Percentiles rank a stretch among this genome's conserved stretches.
phyloP scores from a whole-genome alignment of 179 eudicot genomes.

The Nepenthes alata region DNA sequence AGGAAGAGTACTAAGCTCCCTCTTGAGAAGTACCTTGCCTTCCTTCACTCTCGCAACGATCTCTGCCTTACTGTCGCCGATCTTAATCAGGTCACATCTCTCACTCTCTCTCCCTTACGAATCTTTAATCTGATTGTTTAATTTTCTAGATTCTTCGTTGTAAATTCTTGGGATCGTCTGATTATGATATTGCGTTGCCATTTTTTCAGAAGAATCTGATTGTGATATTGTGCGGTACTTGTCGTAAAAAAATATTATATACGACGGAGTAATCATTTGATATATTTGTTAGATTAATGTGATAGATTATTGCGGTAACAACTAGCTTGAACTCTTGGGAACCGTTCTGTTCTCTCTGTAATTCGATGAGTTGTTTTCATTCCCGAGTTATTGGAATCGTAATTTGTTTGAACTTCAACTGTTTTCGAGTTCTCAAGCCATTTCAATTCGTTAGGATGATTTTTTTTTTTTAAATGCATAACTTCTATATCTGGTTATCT shows the following conservation, averaged over 20 bases:
- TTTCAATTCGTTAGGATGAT: not conserved
- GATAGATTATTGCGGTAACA: too few species aligned
- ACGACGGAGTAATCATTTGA: not conserved
- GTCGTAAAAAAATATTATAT: not conserved
- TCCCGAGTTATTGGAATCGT: too few species aligned
- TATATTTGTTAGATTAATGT: too few species aligned
- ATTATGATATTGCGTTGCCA: not conserved
- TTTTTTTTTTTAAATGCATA: too few species aligned
- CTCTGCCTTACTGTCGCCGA: conserved; percentile 7
- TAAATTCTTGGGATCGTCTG: not conserved
- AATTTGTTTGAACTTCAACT: not conserved
- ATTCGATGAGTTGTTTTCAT: too few species aligned
- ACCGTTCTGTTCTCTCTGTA: too few species aligned
- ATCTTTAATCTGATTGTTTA: not conserved
- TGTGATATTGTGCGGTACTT: not conserved
- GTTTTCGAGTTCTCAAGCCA: not conserved
- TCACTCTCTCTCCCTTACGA: conserved; percentile 1
- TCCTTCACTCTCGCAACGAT: conserved; percentile 8
- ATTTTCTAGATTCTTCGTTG: not conserved
- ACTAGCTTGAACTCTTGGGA: too few species aligned
- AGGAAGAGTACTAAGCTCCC: conserved; percentile 5
- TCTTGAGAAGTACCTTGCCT: conserved; percentile 16
- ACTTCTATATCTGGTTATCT: too few species aligned
- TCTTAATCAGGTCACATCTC: conserved; percentile 14
- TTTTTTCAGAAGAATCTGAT: not conserved